Evolutionary conservation across 257 asterid genomes (phyloP).

Genomic region (Plantago elongata): DNA sequence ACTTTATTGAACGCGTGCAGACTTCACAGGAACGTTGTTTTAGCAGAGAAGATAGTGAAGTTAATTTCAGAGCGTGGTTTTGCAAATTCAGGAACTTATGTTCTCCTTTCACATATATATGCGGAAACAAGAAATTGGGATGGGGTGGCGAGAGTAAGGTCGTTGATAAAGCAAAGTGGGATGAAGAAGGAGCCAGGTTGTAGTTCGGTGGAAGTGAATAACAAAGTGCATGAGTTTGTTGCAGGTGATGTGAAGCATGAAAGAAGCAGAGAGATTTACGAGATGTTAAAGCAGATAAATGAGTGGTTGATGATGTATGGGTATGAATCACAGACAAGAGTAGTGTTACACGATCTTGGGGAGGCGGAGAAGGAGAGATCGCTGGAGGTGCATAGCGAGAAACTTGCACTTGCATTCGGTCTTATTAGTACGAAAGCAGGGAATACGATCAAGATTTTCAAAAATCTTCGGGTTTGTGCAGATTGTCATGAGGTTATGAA

Average conservation of each 20-base stretch:
- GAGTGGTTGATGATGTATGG: slow-evolving; percentile 29
- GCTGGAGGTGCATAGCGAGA: slow-evolving; percentile 48
- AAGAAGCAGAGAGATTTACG: slow-evolving; percentile 37
- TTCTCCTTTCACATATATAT: slow-evolving; percentile 47
- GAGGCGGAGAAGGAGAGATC: slow-evolving; percentile 36
- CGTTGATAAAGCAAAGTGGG: slow-evolving; percentile 41
- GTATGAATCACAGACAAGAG: slow-evolving; percentile 30
- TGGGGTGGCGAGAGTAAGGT: slow-evolving; percentile 41
- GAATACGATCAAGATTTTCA: slow-evolving; percentile 35
- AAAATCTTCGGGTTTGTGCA: slow-evolving; percentile 43
- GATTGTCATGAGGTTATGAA: slow-evolving; percentile 46
- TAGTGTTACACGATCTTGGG: slow-evolving; percentile 31
- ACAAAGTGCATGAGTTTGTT: slow-evolving; percentile 42
- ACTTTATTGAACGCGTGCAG: slow-evolving; percentile 45
- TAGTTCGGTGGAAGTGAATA: slow-evolving; percentile 49
- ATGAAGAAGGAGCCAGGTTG: slow-evolving; percentile 52
- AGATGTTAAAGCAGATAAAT: slow-evolving; percentile 36
- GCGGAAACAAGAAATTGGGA: slow-evolving; percentile 48
- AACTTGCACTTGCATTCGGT: slow-evolving; percentile 47
- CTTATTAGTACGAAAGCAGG: slow-evolving; percentile 48
- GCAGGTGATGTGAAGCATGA: slow-evolving; percentile 49
- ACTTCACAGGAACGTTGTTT: slow-evolving; percentile 37
- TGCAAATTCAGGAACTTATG: slow-evolving; percentile 43
- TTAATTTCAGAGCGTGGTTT: slow-evolving; percentile 25
- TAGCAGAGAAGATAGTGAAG: slow-evolving; percentile 36